Evolutionary conservation across 192 early-diverging fungal species (phyloP).

Genomic region (Allomyces javanicus): DNA sequence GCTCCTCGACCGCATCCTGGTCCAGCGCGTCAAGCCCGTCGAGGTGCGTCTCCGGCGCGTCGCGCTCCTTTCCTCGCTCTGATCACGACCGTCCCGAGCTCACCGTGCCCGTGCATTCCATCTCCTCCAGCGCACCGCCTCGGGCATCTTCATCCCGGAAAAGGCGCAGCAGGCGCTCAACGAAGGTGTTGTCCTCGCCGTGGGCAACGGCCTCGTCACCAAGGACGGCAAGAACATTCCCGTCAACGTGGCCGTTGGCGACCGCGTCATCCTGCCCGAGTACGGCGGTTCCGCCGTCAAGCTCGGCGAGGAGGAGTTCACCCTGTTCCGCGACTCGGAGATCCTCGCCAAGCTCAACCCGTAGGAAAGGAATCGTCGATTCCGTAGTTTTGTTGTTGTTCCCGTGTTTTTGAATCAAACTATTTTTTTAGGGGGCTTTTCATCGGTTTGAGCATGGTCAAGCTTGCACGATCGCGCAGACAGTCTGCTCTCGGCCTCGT

Average conservation of each 20-base stretch:
- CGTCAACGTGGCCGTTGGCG: constrained; percentile 66
- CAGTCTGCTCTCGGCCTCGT: too few relatives aligned
- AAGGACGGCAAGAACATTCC: constrained; percentile 73
- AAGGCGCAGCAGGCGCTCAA: constrained; percentile 95
- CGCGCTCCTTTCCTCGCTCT: neutral
- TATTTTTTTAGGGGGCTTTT: neutral
- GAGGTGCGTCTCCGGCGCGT: constrained; percentile 26
- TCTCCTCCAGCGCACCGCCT: constrained; percentile 67
- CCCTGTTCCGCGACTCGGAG: constrained; percentile 82
- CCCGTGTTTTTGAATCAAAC: neutral
- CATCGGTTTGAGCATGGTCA: too few relatives aligned
- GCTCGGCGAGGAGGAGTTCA: constrained; percentile 70
- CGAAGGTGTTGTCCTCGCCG: constrained; percentile 85
- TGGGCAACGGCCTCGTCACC: constrained; percentile 73
- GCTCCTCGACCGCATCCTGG: constrained; percentile 91
- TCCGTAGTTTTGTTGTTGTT: neutral
- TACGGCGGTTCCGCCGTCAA: constrained; percentile 92
- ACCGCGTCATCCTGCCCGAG: constrained; percentile 84
- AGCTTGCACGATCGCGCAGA: too few relatives aligned
- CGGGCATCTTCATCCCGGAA: constrained; percentile 93
- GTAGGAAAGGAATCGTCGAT: neutral
- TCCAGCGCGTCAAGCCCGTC: constrained; percentile 87
- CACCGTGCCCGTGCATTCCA: neutral
- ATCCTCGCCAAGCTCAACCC: constrained; percentile 75
- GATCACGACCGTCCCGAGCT: neutral